These are phyloP conservation scores for Russula olivacea DNA, from an alignment of 768 basidiomycete species.

Conservation along the genomic window DNA sequence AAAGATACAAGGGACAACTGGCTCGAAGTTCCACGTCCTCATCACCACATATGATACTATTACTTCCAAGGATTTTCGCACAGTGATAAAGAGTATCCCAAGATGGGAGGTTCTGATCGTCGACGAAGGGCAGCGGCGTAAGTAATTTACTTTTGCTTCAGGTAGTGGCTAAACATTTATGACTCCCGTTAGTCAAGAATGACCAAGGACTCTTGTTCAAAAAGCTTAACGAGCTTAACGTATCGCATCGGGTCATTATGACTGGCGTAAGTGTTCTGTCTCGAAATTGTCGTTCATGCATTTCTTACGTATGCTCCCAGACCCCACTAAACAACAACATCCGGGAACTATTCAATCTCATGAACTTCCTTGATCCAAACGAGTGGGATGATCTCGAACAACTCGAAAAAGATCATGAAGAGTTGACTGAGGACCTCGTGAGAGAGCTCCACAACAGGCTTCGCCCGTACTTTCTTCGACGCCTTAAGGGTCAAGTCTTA, in stretches of 20 bases:
- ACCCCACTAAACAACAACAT: conserved; percentile 98
- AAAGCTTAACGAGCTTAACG: conserved; percentile 73
- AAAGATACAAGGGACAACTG: conserved; percentile 38
- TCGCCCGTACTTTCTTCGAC: conserved; percentile 87
- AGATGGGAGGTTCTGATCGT: conserved; percentile 94
- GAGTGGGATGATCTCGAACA: conserved; percentile 72
- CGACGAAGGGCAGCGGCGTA: conserved; percentile 89
- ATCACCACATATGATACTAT: conserved; percentile 92
- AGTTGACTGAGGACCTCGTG: conserved; percentile 73
- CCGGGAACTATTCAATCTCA: conserved; percentile 91
- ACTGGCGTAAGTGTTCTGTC: conserved; percentile 56
- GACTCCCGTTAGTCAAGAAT: conserved; percentile 63
- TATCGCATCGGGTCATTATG: conserved; percentile 78
- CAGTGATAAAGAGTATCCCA: conserved; percentile 74
- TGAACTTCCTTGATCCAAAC: conserved; percentile 85
- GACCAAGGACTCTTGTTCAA: conserved; percentile 75
- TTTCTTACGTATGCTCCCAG: conserved; percentile 32
- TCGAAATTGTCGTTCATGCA: background rate
- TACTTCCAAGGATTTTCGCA: conserved; percentile 57
- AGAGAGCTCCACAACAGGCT: conserved; percentile 72
- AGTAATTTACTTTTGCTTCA: conserved; percentile 32
- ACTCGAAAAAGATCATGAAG: conserved; percentile 68
- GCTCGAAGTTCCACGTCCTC: conserved; percentile 79
- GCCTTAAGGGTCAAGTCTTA: conserved; percentile 89
- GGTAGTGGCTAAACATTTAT: conserved; percentile 18